phyloP scores from a whole-genome alignment of 495 filamentous ascomycete species.

The Xylaria flabelliformis region DNA sequence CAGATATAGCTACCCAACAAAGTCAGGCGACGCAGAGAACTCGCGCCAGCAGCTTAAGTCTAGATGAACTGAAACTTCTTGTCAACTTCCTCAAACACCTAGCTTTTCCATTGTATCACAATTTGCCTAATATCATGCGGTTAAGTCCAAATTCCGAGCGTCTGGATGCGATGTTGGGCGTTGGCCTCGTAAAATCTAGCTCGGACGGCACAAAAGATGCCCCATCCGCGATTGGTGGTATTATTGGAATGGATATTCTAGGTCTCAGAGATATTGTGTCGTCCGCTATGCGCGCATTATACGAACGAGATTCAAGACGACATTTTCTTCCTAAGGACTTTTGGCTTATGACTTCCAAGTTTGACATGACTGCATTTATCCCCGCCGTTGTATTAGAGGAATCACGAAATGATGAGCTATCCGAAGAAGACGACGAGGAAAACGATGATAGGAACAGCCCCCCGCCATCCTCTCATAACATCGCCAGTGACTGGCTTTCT shows the following conservation, averaged over 20 bases:
- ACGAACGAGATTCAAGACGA: constrained; percentile 91
- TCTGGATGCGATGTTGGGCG: constrained; percentile 30
- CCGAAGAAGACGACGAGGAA: constrained; percentile 40
- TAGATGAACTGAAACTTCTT: constrained; percentile 75
- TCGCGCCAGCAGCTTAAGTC: constrained; percentile 70
- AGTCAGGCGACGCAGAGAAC: constrained; percentile 51
- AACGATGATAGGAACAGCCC: constrained; percentile 28
- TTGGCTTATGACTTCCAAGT: constrained; percentile 92
- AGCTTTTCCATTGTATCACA: constrained; percentile 90
- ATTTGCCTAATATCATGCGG: constrained; percentile 64
- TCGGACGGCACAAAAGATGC: constrained; percentile 25
- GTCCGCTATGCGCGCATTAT: constrained; percentile 83
- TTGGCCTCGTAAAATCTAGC: constrained; percentile 27
- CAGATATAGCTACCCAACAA: constrained; percentile 40
- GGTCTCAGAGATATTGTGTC: constrained; percentile 83
- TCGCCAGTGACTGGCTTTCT: constrained; percentile 38
- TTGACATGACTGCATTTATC: constrained; percentile 93
- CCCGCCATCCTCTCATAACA: constrained; percentile 33
- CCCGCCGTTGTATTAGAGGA: constrained; percentile 86
- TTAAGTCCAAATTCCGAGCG: constrained; percentile 25
- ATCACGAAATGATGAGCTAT: constrained; percentile 62
- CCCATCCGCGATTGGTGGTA: constrained; percentile 40
- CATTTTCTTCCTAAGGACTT: constrained; percentile 81
- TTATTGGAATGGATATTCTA: constrained; percentile 77
- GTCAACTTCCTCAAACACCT: constrained; percentile 89